phyloP scores from a whole-genome alignment of 352 stramenopile species.

The Plasmopara muralis region DNA sequence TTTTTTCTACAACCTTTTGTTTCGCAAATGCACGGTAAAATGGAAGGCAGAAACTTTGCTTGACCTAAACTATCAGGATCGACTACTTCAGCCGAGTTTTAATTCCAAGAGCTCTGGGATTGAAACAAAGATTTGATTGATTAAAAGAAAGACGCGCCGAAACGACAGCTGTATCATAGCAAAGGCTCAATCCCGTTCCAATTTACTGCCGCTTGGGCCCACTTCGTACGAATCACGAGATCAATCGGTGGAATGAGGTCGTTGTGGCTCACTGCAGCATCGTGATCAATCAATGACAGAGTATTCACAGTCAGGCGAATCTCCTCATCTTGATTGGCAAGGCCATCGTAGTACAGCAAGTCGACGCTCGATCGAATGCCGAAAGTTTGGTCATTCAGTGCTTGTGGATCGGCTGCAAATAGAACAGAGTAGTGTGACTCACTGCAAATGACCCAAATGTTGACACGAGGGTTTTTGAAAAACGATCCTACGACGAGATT shows the following conservation, averaged over 20 bases:
- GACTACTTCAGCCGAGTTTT: too few relatives aligned
- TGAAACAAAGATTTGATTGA: too few relatives aligned
- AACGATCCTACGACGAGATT: constrained; percentile 79
- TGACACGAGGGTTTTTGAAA: constrained; percentile 67
- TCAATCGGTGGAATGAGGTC: constrained; percentile 83
- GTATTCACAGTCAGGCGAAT: constrained; percentile 59
- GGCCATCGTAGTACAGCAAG: constrained; percentile 84
- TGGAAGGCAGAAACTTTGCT: too few relatives aligned
- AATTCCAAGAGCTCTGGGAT: too few relatives aligned
- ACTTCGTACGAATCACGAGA: constrained; percentile 87
- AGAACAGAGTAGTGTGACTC: constrained; percentile 91
- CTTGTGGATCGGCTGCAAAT: constrained; percentile 36
- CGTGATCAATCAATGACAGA: constrained; percentile 21
- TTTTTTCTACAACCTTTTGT: too few relatives aligned
- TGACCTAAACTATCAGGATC: too few relatives aligned
- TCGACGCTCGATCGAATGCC: constrained; percentile 43
- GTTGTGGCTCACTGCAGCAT: constrained; percentile 29
- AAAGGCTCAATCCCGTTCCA: constrained; percentile 87
- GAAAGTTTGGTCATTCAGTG: constrained; percentile 27
- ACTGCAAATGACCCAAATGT: constrained; percentile 89
- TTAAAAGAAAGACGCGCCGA: too few relatives aligned
- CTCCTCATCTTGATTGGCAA: constrained; percentile 85
- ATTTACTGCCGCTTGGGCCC: constrained; percentile 61
- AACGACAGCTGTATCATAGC: constrained; percentile 33
- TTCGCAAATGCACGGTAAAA: too few relatives aligned